Percentiles rank a stretch among this genome's conserved stretches.
These are phyloP conservation scores for Trichoderma atrobrunneum DNA, from an alignment of 2,329 filamentous ascomycete genomes.

Conservation along the genomic window DNA sequence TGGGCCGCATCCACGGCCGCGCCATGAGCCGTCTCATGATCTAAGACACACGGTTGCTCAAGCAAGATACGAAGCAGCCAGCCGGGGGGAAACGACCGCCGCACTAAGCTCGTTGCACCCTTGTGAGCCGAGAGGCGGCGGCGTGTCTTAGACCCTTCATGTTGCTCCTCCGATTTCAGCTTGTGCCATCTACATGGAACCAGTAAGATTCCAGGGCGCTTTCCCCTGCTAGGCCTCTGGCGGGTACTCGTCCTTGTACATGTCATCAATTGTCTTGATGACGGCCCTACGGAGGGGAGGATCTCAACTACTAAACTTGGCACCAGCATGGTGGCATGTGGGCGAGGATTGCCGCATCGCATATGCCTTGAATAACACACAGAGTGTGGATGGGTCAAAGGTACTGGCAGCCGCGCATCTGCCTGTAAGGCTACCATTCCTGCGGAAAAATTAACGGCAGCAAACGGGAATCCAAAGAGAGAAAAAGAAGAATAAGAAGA, in stretches of 20 bases:
- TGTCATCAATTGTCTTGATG: not conserved
- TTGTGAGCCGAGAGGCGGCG: slow-evolving; percentile 19
- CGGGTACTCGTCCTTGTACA: not conserved
- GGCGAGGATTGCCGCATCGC: not conserved
- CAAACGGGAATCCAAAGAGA: not conserved
- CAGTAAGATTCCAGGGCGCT: slow-evolving; percentile 13
- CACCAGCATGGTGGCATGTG: not conserved
- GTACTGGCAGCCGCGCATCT: not conserved
- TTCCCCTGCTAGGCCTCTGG: not conserved
- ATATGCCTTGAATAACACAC: not conserved
- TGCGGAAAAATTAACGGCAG: not conserved
- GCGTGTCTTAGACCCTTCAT: slow-evolving; percentile 19
- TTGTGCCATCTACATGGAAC: slow-evolving; percentile 17
- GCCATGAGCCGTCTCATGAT: slow-evolving; percentile 16
- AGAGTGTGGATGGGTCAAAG: not conserved
- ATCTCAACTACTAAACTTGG: not conserved
- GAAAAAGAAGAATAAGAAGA: not conserved
- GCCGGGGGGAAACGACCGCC: slow-evolving; percentile 1
- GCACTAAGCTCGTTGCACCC: slow-evolving; percentile 16
- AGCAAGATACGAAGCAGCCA: slow-evolving; percentile 17
- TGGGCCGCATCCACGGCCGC: slow-evolving; percentile 10
- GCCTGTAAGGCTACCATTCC: not conserved
- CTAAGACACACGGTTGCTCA: not conserved
- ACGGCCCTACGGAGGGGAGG: not conserved
- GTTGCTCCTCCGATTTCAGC: slow-evolving; percentile 14